Evolutionary conservation across 371 early-diverging fungal genomes (phyloP), one percentile per base, ranked within the genome.

Genomic region (Mycotypha africana): DNA sequence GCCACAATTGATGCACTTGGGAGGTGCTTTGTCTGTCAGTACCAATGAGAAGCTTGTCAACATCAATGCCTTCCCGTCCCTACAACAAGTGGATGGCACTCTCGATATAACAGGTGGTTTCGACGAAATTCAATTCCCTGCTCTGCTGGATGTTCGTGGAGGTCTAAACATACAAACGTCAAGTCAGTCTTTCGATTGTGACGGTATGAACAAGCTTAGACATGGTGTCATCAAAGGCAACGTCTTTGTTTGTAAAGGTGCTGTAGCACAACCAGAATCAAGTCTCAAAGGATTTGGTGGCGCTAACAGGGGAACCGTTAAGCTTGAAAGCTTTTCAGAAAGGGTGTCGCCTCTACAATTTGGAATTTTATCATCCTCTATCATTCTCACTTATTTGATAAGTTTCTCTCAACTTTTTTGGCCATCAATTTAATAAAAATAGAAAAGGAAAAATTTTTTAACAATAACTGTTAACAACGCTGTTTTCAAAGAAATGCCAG

Each of bases 91-190:
- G 11, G 65, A 61, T 3, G 81, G 81, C 11, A 62, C 74, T 1
- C 19, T 80, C n/a, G 73, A 78, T 47, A 58, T 78, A 19, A 65
- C 67, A 2, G 78, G 78, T 6, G 61, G 61, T 1, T 73, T 80
- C 52, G 60, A 66, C 24, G 71, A 67, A 35, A 45, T 76, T 2
- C 41, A 58, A 7, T 45, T 78, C 12, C 77, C 78, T 9, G 38
- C 44, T 0, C 59, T 80, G 0, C 47, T 49, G 20, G 65, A 70
- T 31, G 74, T 72, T 1, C 64, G 67, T 34, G 73, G 73, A n/a
- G 62, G 70, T 9, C 47, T 73, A 28, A 66, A 67, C 36, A 46
- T 68, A 15, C 66, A 73, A 49, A 64, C 73, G 2, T 59, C 67
- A 9, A 66, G 62, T 35, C 55, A 45, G 17, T 31, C 39, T 15